These are phyloP conservation scores for Globisporangium canariense DNA, from an alignment of 352 stramenopile species.

Conservation along the genomic window DNA sequence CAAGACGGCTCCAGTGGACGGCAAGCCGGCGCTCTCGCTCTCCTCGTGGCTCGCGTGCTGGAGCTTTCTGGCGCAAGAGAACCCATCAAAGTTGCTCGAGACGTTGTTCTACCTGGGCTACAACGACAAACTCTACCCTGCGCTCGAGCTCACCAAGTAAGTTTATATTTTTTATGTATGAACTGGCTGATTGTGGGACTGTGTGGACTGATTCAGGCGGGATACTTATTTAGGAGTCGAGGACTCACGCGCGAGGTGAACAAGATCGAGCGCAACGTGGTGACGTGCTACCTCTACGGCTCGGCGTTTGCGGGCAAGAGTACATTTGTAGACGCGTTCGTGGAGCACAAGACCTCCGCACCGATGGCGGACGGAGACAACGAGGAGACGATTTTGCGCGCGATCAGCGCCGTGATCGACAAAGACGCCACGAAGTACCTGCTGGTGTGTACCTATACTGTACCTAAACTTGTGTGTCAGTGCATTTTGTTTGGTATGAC, in stretches of 20 bases:
- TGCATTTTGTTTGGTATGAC: not conserved
- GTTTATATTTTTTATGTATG: constrained; percentile 15
- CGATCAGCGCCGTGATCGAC: constrained; percentile 54
- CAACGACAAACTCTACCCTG: constrained; percentile 63
- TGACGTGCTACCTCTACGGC: constrained; percentile 72
- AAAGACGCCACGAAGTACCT: constrained; percentile 59
- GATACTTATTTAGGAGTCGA: constrained; percentile 28
- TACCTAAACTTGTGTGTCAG: not conserved
- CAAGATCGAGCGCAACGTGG: constrained; percentile 62
- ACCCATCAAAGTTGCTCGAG: constrained; percentile 69
- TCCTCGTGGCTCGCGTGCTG: constrained; percentile 67
- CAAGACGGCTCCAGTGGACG: constrained; percentile 49
- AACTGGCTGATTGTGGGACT: not conserved
- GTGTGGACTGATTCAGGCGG: not conserved
- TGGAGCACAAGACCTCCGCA: constrained; percentile 29
- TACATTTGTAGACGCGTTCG: constrained; percentile 49
- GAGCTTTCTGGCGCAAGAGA: constrained; percentile 73
- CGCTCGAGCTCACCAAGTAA: constrained; percentile 66
- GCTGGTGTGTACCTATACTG: constrained; percentile 36
- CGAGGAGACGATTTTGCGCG: constrained; percentile 40
- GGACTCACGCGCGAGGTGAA: constrained; percentile 50
- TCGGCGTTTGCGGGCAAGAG: constrained; percentile 44
- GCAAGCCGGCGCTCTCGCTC: constrained; percentile 47
- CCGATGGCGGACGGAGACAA: constrained; percentile 25
- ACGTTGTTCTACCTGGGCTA: constrained; percentile 84